Percentiles rank a stretch among this genome's conserved stretches.
These are phyloP conservation scores for Lachnellula subtilissima DNA, from an alignment of 2,329 filamentous ascomycete species.

Conservation along the genomic window DNA sequence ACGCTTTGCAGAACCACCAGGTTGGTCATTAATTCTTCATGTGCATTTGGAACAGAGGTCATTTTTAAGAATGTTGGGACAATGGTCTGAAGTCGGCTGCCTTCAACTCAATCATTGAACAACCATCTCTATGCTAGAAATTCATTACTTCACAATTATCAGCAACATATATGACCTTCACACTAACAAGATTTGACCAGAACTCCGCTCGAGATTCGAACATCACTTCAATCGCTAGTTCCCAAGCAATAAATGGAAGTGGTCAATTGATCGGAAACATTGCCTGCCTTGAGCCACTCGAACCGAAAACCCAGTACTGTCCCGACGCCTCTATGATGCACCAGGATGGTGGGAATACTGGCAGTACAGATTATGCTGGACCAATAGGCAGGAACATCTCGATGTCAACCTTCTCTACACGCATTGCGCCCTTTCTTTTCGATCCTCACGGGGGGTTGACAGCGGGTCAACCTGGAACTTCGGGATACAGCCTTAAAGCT, in stretches of 20 bases:
- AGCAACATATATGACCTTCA: too few relatives aligned
- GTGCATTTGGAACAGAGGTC: too few relatives aligned
- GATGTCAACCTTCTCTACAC: neutral
- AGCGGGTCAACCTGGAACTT: neutral
- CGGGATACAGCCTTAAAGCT: neutral
- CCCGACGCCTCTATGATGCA: conserved; percentile 2
- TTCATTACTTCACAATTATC: too few relatives aligned
- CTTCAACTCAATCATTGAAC: too few relatives aligned
- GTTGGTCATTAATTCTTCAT: too few relatives aligned
- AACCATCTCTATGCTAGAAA: too few relatives aligned
- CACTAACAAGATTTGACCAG: too few relatives aligned
- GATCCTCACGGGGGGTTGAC: neutral
- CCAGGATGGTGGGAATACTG: neutral
- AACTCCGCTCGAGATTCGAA: neutral
- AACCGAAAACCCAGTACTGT: neutral
- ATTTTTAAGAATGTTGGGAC: too few relatives aligned
- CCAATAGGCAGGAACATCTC: neutral
- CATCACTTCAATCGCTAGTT: neutral
- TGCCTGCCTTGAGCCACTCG: neutral
- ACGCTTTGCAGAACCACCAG: too few relatives aligned
- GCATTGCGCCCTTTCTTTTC: neutral
- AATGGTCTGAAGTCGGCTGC: too few relatives aligned
- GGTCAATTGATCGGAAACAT: neutral
- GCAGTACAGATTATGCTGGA: neutral
- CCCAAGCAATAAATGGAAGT: neutral